phyloP scores from a whole-genome alignment of 129 eudicot species.

The Tagetes patula region DNA sequence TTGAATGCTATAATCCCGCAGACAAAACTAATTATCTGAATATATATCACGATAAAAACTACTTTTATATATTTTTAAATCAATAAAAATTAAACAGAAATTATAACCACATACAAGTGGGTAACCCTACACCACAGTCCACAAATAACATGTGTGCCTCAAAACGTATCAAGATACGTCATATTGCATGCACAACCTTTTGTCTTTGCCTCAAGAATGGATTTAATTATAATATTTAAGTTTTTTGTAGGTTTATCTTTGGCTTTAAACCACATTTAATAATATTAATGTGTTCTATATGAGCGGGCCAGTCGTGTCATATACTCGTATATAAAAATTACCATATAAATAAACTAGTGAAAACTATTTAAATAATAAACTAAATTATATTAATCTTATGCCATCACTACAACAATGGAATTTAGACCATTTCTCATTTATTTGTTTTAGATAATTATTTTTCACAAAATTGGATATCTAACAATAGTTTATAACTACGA shows the following conservation, averaged over 20 bases:
- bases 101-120: neutral
- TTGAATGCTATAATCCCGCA: too few species aligned
- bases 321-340: neutral
- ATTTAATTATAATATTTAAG: neutral
- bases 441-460: neutral
- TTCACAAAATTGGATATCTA: conserved; percentile 25
- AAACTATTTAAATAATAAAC: neutral
- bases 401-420: conserved; percentile 6
- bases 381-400: neutral
- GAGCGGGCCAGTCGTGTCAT: neutral
- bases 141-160: neutral
- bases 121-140: conserved; percentile 1
- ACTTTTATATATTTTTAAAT: neutral
- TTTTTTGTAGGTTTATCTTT: neutral
- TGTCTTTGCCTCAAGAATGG: neutral
- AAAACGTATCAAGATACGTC: neutral
- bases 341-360: neutral
- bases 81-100: neutral
- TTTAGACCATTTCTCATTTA: conserved; percentile 17
- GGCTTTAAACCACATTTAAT: neutral
- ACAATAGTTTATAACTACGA: conserved; percentile 19
- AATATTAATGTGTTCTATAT: neutral
- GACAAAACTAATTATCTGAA: too few species aligned
- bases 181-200: conserved; percentile 8
- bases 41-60: neutral